Evolutionary conservation across 1,139 yeast genomes (phyloP).

Genomic region (Geotrichum klebahnii): DNA sequence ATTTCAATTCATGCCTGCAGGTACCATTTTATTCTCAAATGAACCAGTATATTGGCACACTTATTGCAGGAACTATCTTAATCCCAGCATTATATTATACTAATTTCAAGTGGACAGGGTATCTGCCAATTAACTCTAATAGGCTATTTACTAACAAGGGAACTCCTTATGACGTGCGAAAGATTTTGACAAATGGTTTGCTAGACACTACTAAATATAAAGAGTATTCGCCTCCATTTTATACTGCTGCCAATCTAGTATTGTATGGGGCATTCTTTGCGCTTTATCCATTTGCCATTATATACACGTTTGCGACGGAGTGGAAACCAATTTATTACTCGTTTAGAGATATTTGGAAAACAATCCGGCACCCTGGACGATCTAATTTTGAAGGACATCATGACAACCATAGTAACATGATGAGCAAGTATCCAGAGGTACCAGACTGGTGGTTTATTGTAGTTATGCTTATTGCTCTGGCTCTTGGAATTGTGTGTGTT

Average conservation of each 20-base stretch:
- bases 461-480: constrained; percentile 47
- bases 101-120: constrained; percentile 51
- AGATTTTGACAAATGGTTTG: constrained; percentile 43
- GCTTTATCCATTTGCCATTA: constrained; percentile 30
- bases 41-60: constrained; percentile 44
- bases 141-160: constrained; percentile 49
- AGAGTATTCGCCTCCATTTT: constrained; percentile 48
- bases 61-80: constrained; percentile 43
- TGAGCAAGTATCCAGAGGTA: constrained; percentile 52
- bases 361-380: constrained; percentile 37
- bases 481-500: constrained; percentile 48
- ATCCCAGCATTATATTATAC: constrained; percentile 48
- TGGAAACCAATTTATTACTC: constrained; percentile 24
- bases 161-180: constrained; percentile 42
- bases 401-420: constrained; percentile 38
- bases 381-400: constrained; percentile 32
- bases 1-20: constrained; percentile 37
- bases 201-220: constrained; percentile 35
- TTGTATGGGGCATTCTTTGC: constrained; percentile 37
- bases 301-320: constrained; percentile 26
- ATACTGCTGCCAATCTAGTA: constrained; percentile 41
- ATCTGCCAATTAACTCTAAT: constrained; percentile 53
- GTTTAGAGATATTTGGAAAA: constrained; percentile 24
- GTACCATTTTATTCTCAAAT: constrained; percentile 50
- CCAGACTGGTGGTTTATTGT: constrained; percentile 57